These are phyloP conservation scores for Penicillium oxalicum DNA, from an alignment of 2,329 filamentous ascomycete species.

Conservation along the genomic window DNA sequence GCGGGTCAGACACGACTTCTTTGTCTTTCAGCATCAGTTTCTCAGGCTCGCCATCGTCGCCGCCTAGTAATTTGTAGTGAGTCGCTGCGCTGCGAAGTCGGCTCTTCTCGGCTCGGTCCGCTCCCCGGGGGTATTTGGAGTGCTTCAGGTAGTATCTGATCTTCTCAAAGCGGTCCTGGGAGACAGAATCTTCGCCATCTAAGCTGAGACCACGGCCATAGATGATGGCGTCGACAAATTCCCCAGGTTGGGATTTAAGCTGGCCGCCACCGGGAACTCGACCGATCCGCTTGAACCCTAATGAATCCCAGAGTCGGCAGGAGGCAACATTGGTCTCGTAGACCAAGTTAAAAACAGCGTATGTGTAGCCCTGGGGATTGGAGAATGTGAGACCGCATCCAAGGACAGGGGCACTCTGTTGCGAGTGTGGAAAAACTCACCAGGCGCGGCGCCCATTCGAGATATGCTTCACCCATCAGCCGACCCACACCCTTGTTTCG, in stretches of 20 bases:
- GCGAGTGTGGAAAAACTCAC: constrained; percentile 29
- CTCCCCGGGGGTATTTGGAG: constrained; percentile 84
- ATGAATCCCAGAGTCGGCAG: constrained; percentile 83
- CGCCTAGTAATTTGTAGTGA: constrained; percentile 74
- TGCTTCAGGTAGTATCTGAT: constrained; percentile 96
- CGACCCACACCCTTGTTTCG: constrained; percentile 69
- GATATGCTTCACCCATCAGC: constrained; percentile 68
- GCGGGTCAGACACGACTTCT: constrained; percentile 87
- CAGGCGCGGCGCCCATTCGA: constrained; percentile 67
- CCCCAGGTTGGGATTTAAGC: constrained; percentile 62
- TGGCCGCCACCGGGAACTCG: constrained; percentile 68
- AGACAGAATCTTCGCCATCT: constrained; percentile 75
- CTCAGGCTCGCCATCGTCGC: constrained; percentile 49
- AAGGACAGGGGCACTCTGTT: not conserved
- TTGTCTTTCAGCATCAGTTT: constrained; percentile 96
- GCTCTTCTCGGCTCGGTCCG: constrained; percentile 92
- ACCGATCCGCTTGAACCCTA: constrained; percentile 89
- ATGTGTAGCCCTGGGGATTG: constrained; percentile 63
- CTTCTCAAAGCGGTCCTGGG: constrained; percentile 96
- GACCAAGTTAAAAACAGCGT: constrained; percentile 89
- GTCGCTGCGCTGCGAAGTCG: constrained; percentile 87
- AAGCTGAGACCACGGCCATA: constrained; percentile 60
- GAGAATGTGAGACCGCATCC: constrained; percentile 13
- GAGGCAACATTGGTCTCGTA: constrained; percentile 91
- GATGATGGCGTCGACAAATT: constrained; percentile 69